phyloP scores from a whole-genome alignment of 2,329 filamentous ascomycete species.

The Rutstroemia sp. region DNA sequence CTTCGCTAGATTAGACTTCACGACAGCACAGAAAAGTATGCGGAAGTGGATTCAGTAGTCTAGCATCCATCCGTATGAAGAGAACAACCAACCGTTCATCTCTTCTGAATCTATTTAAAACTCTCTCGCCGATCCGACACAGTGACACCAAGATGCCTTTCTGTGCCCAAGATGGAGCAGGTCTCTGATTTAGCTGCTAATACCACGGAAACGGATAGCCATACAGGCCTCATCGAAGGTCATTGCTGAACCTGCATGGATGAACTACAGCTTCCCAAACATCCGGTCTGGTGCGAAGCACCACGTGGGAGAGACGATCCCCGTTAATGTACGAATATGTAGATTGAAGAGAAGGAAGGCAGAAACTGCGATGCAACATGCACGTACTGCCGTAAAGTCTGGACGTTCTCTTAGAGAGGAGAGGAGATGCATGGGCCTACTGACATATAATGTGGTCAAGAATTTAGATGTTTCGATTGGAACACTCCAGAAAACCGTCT shows the following conservation, averaged over 20 bases:
- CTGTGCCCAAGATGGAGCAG: background rate
- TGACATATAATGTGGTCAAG: background rate
- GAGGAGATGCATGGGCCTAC: too few species aligned
- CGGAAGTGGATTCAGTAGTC: too few species aligned
- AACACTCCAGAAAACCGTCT: background rate
- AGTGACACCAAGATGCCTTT: too few species aligned
- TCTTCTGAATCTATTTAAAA: too few species aligned
- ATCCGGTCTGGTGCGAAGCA: constrained; percentile 50
- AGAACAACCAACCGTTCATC: too few species aligned
- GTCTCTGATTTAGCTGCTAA: background rate
- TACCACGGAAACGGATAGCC: constrained; percentile 15
- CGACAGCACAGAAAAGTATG: too few species aligned
- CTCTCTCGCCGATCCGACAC: too few species aligned
- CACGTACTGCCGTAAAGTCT: background rate
- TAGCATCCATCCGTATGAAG: too few species aligned
- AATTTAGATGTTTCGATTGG: background rate
- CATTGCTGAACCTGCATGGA: constrained; percentile 58
- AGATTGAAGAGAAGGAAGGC: constrained; percentile 31
- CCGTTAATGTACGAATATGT: constrained; percentile 45
- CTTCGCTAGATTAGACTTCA: too few species aligned
- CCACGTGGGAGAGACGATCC: constrained; percentile 56
- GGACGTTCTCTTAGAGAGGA: background rate
- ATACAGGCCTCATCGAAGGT: constrained; percentile 50
- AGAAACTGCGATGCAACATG: background rate
- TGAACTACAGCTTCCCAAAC: constrained; percentile 40